Conservation (phyloP, 2,329 filamentous ascomycete species). For the Ascochyta fabae region DNA sequence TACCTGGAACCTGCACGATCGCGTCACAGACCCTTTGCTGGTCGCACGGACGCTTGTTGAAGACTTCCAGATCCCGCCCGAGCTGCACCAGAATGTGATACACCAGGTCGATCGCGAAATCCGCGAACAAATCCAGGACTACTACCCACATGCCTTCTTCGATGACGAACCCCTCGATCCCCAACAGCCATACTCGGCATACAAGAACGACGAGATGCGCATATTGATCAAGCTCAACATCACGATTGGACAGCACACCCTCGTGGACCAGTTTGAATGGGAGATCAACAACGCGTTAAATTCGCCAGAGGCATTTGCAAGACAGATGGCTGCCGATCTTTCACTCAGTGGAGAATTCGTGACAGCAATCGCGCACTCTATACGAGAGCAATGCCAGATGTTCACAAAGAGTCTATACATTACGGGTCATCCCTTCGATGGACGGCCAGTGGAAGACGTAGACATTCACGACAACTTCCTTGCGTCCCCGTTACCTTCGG, state of each 20-base stretch:
- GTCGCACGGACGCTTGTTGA: constrained; percentile 92
- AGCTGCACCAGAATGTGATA: constrained; percentile 62
- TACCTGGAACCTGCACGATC: constrained; percentile 97
- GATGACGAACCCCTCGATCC: constrained; percentile 91
- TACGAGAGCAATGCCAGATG: constrained; percentile 92
- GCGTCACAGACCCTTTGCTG: constrained; percentile 76
- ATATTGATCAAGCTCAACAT: constrained; percentile 96
- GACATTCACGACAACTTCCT: constrained; percentile 87
- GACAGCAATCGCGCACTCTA: constrained; percentile 96
- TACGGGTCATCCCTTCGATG: constrained; percentile 92
- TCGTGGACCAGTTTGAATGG: constrained; percentile 99
- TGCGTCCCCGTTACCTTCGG: constrained; percentile 78
- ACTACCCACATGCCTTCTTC: constrained; percentile 88
- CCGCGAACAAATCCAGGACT: constrained; percentile 88
- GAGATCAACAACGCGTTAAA: constrained; percentile 96
- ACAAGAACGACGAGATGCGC: constrained; percentile 99
- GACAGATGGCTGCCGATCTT: constrained; percentile 85
- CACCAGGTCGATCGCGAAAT: constrained; percentile 77
- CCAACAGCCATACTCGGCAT: constrained; percentile 86
- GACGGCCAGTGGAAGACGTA: constrained; percentile 87
- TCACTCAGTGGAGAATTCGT: constrained; percentile 94
- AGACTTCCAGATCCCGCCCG: constrained; percentile 78
- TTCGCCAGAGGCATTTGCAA: constrained; percentile 92
- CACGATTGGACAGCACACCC: constrained; percentile 90
- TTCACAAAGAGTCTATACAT: constrained; percentile 94